Evolutionary conservation across 768 basidiomycete genomes (phyloP).

Genomic region (Chiua virens): DNA sequence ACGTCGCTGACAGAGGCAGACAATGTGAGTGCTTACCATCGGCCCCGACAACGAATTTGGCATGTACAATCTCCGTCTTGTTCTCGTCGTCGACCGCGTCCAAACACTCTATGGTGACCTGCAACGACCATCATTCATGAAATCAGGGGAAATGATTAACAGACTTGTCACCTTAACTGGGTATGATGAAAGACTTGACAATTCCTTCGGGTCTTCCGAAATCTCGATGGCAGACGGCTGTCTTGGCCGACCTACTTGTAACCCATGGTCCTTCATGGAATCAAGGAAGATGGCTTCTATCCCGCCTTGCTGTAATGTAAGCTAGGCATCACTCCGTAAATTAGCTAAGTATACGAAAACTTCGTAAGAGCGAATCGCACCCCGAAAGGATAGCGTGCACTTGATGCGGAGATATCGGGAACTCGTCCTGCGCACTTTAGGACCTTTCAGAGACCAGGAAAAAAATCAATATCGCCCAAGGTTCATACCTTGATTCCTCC

Average conservation of each 20-base stretch:
- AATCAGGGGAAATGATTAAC: too few species aligned
- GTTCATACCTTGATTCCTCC: constrained; percentile 57
- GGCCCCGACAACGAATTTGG: constrained; percentile 37
- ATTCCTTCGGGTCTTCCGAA: constrained; percentile 37
- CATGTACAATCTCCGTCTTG: constrained; percentile 33
- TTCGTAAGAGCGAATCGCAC: constrained; percentile 33
- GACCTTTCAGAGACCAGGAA: not conserved
- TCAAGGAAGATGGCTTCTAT: constrained; percentile 45
- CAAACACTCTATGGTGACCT: constrained; percentile 25
- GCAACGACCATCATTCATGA: not conserved
- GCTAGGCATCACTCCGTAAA: constrained; percentile 12
- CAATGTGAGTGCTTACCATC: constrained; percentile 30
- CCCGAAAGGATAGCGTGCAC: constrained; percentile 74
- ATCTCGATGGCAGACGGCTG: constrained; percentile 32
- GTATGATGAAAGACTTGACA: constrained; percentile 32
- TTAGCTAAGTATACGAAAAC: not conserved
- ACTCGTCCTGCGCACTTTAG: constrained; percentile 56
- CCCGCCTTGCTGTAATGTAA: constrained; percentile 40
- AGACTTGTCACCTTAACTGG: constrained; percentile 28
- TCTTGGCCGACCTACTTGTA: constrained; percentile 38
- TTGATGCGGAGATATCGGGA: constrained; percentile 58
- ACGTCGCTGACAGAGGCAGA: not conserved
- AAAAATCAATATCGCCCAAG: not conserved
- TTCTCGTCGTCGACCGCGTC: constrained; percentile 27
- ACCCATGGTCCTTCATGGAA: constrained; percentile 32